Conservation (phyloP, 2,329 filamentous ascomycete genomes). For the Sporothrix pseudoabietina region DNA sequence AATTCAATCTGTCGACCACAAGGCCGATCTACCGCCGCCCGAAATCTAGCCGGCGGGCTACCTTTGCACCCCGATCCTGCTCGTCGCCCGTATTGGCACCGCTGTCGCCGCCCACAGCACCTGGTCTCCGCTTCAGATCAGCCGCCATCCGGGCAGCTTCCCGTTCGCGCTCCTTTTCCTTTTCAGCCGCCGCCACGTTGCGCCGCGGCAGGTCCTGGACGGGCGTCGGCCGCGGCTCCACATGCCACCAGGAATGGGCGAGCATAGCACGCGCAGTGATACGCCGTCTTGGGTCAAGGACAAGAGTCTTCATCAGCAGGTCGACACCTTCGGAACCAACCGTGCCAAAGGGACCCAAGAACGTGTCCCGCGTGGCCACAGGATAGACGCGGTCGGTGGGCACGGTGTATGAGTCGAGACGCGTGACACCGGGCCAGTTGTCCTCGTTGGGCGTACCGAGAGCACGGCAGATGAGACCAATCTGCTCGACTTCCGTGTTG, state of each 20-base stretch:
- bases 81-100: constrained; percentile 51
- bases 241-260: constrained; percentile 82
- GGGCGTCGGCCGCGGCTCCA: constrained; percentile 77
- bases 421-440: constrained; percentile 89
- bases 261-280: constrained; percentile 77
- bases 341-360: constrained; percentile 74
- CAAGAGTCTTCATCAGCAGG: constrained; percentile 80
- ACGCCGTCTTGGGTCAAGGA: constrained; percentile 82
- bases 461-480: constrained; percentile 78
- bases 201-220: constrained; percentile 82
- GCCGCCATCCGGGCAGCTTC: constrained; percentile 69
- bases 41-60: constrained; percentile 83
- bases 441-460: constrained; percentile 92
- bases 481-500: constrained; percentile 82
- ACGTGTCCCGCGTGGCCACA: constrained; percentile 69
- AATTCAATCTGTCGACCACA: neutral
- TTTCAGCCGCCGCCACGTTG: constrained; percentile 64
- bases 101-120: constrained; percentile 55
- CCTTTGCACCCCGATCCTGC: constrained; percentile 65
- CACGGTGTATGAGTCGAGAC: constrained; percentile 77
- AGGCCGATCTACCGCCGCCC: constrained; percentile 47
- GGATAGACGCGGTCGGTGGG: constrained; percentile 56
- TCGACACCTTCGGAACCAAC: constrained; percentile 83
- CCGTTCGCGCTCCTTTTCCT: constrained; percentile 51
- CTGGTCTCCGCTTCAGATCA: constrained; percentile 76